Base-by-base conservation (phyloP, 257 asterid species). In the Primulina tabacum region DNA sequence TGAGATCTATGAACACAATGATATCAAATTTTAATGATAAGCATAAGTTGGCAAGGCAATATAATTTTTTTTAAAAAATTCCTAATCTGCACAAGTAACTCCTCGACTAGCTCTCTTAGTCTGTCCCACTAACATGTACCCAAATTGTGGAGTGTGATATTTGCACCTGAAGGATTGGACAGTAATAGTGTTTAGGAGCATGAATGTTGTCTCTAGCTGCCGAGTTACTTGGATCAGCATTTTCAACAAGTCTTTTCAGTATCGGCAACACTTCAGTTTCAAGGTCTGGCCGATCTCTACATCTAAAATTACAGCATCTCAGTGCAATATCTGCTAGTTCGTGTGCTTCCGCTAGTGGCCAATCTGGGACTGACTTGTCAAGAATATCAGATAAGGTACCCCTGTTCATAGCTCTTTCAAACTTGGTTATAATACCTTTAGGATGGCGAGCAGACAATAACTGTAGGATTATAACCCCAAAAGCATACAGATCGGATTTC, bases 261-360 rank as follows among this genome's bases (percentile, higher is more conserved):
- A 82, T 65, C 0, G 98, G 97, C 78, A 92, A 73, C 37, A 88
- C 96, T 78, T 88, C 98, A 8, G 84, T 75, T 20, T 76, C 95
- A 70, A 92, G 98, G 71, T 92, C 97, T 1, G 98, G 98, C 40
- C 98, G 82, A 58, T 90, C 98, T 84, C 98, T 76, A 70, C 98
- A 92, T 75, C 91, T 84, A 37, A 92, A 86, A 10, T 69, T 72
- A 69, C 93, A 86, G 87, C 98, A 92, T 69, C 75, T 75, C 52
- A 90, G 75, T 1, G 92, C 97, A 43, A 85, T 60, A 40, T 71
- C 71, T 72, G 90, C 86, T 14, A 92, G 84, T 71, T 90, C 93
- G 64, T 83, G 78, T 20, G 90, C 88, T 82, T 85, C 85, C 35
- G 79, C 75, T 57, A 77, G 66, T 53, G 98, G 98, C 98, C 98